A percentile compares a stretch with the other conserved stretches of the same genome.
These are phyloP conservation scores for Ustulina deusta DNA, from an alignment of 2,329 filamentous ascomycete genomes.

Conservation along the genomic window DNA sequence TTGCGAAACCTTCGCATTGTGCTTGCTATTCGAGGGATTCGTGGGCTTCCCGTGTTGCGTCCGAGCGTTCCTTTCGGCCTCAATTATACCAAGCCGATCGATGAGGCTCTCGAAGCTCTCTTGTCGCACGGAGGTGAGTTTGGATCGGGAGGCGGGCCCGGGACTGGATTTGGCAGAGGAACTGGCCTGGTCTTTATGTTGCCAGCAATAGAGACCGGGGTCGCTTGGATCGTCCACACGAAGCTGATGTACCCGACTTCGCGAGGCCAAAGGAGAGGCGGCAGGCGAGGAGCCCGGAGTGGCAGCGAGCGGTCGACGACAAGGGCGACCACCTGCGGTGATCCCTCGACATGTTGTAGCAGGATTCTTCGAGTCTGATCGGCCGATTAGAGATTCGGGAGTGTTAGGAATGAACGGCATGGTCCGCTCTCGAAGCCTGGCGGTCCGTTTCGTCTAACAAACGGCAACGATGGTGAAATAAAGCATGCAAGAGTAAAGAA, in stretches of 20 bases:
- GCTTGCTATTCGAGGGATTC: slow-evolving; percentile 41
- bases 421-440: slow-evolving; percentile 34
- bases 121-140: slow-evolving; percentile 71
- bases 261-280: slow-evolving; percentile 45
- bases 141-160: slow-evolving; percentile 56
- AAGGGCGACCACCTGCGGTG: slow-evolving; percentile 84
- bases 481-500: background rate
- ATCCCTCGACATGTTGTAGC: slow-evolving; percentile 88
- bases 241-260: slow-evolving; percentile 49
- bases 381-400: slow-evolving; percentile 81
- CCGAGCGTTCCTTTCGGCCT: slow-evolving; percentile 63
- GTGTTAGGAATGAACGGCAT: slow-evolving; percentile 79
- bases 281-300: slow-evolving; percentile 52
- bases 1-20: slow-evolving; percentile 47
- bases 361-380: slow-evolving; percentile 87
- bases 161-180: slow-evolving; percentile 60
- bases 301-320: slow-evolving; percentile 76
- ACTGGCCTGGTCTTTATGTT: slow-evolving; percentile 88
- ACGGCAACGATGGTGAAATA: background rate
- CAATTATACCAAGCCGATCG: slow-evolving; percentile 80
- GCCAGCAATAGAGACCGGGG: slow-evolving; percentile 86
- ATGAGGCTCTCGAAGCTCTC: slow-evolving; percentile 90
- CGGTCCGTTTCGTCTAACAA: slow-evolving; percentile 3
- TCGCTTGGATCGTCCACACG: slow-evolving; percentile 65
- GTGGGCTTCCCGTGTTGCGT: slow-evolving; percentile 39